A percentile compares a stretch with the other conserved stretches of the same genome.
Evolutionary conservation across 768 basidiomycete genomes (phyloP).

Genomic region (Naganishia onofrii): DNA sequence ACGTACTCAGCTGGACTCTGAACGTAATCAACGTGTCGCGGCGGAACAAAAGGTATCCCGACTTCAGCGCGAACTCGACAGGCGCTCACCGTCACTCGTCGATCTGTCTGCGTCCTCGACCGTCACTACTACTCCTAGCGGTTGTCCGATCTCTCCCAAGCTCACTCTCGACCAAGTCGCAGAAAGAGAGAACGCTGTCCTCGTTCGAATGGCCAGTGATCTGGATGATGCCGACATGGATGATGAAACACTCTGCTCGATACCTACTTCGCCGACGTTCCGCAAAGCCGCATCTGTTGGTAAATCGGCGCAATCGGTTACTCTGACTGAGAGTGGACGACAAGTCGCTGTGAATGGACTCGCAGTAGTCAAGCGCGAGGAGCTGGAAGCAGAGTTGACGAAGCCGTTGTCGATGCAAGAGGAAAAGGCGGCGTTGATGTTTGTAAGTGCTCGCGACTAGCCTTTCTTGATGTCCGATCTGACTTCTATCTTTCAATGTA

Average conservation of each 20-base stretch:
- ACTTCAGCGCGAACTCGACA: constrained; percentile 14
- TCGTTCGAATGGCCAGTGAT: constrained; percentile 4
- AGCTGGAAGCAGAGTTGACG: neutral
- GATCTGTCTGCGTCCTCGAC: neutral
- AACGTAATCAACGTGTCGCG: constrained; percentile 21
- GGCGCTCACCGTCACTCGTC: neutral
- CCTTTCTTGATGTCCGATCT: neutral
- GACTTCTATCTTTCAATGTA: neutral
- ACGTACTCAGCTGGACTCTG: constrained; percentile 22
- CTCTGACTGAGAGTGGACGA: neutral
- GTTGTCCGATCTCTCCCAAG: constrained; percentile 4
- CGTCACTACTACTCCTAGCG: neutral
- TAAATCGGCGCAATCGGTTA: too few relatives aligned
- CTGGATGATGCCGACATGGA: constrained; percentile 10
- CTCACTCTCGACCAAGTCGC: constrained; percentile 19
- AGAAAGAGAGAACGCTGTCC: constrained; percentile 17
- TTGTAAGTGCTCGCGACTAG: constrained; percentile 22
- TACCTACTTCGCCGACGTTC: constrained; percentile 4
- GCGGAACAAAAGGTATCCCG: constrained; percentile 28
- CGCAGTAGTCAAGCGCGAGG: neutral
- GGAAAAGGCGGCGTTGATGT: constrained; percentile 31
- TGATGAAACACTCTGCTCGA: constrained; percentile 7
- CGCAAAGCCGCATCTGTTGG: neutral
- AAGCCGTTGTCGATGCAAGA: neutral
- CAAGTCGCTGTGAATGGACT: neutral